Conservation (phyloP, 2,329 filamentous ascomycete genomes). For the Epichloe sp. region DNA sequence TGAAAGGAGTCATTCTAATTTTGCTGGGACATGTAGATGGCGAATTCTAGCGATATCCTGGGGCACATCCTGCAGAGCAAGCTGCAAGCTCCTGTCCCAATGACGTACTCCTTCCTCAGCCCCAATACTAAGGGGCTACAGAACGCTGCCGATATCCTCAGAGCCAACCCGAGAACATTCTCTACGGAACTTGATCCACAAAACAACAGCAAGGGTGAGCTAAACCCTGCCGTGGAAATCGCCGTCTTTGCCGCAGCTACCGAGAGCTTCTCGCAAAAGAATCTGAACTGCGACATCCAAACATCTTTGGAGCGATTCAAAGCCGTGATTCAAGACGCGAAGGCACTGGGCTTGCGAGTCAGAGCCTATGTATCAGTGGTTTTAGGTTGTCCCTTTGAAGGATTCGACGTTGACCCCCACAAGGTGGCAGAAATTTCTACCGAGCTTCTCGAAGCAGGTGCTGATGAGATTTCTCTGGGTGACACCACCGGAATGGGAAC, state of each 20-base stretch:
- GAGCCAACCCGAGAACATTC: conserved; percentile 35
- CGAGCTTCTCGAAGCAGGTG: conserved; percentile 69
- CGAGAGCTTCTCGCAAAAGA: conserved; percentile 66
- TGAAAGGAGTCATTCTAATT: not conserved
- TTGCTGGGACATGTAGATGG: conserved; percentile 44
- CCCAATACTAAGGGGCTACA: conserved; percentile 64
- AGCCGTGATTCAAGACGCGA: conserved; percentile 56
- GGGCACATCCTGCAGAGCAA: conserved; percentile 49
- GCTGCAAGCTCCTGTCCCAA: conserved; percentile 37
- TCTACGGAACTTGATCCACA: conserved; percentile 36
- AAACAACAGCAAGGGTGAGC: conserved; percentile 22
- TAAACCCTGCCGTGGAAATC: conserved; percentile 48
- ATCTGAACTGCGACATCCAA: conserved; percentile 69
- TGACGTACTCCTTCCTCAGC: conserved; percentile 70
- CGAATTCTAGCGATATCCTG: conserved; percentile 63
- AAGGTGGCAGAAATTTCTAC: conserved; percentile 53
- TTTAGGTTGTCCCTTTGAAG: conserved; percentile 66
- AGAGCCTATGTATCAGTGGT: conserved; percentile 73
- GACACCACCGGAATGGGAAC: conserved; percentile 90
- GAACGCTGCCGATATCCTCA: conserved; percentile 43
- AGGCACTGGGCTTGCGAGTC: conserved; percentile 51
- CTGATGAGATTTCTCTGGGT: conserved; percentile 79
- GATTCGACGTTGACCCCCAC: conserved; percentile 48
- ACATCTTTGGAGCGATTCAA: conserved; percentile 59
- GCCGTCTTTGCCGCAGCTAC: conserved; percentile 75